Conservation (phyloP, 2,329 filamentous ascomycete genomes). For the Reticulascus tulasneorum region DNA sequence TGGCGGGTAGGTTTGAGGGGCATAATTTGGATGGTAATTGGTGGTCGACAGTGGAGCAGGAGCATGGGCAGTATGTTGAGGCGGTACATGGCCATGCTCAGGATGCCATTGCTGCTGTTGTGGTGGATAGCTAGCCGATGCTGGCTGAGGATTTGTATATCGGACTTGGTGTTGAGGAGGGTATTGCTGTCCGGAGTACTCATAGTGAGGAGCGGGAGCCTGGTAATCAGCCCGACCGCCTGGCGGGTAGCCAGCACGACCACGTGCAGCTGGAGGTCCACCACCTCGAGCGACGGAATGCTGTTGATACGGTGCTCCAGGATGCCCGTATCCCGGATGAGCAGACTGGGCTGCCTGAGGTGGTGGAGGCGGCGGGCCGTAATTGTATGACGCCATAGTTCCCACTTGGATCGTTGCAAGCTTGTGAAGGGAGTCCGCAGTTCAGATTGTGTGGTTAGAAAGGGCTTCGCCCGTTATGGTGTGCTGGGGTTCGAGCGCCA, state of each 20-base stretch:
- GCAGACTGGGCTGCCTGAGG: constrained; percentile 28
- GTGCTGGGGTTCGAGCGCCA: too few relatives aligned
- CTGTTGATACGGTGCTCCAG: constrained; percentile 33
- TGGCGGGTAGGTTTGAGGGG: constrained; percentile 47
- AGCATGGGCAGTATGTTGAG: constrained; percentile 35
- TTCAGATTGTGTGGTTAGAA: too few relatives aligned
- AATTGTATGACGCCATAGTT: constrained; percentile 47
- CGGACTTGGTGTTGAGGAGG: constrained; percentile 20
- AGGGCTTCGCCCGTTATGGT: too few relatives aligned
- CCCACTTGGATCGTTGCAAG: too few relatives aligned
- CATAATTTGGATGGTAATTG: constrained; percentile 58
- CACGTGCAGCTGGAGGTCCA: constrained; percentile 30
- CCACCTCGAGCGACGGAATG: constrained; percentile 27
- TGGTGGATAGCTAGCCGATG: constrained; percentile 32
- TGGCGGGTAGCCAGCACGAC: constrained; percentile 35
- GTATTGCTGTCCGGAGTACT: constrained; percentile 35
- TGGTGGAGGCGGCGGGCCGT: constrained; percentile 50
- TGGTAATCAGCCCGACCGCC: constrained; percentile 36
- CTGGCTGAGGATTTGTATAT: constrained; percentile 28
- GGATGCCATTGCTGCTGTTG: constrained; percentile 37
- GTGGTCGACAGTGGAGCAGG: constrained; percentile 45
- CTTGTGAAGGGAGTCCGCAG: too few relatives aligned
- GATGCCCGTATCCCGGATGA: constrained; percentile 34
- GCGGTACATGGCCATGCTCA: constrained; percentile 30
- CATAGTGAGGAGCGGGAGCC: constrained; percentile 34